Conservation (phyloP, 2,329 filamentous ascomycete genomes). For the Xylariaceae sp. region DNA sequence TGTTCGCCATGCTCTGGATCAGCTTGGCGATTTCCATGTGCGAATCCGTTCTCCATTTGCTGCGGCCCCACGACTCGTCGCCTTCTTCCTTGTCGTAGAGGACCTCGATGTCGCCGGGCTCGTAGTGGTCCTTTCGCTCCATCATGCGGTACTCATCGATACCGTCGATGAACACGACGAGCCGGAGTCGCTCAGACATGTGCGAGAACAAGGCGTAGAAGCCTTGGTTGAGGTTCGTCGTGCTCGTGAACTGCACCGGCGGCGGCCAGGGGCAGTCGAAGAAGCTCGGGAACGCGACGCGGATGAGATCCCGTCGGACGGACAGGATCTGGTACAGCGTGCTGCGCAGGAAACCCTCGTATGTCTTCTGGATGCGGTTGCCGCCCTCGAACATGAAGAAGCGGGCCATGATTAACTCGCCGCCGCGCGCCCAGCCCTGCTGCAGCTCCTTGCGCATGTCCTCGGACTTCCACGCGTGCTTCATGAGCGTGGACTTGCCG, state of each 20-base stretch:
- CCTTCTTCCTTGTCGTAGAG: conserved; percentile 28
- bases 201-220: conserved; percentile 31
- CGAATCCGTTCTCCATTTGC: conserved; percentile 31
- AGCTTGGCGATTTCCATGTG: conserved; percentile 28
- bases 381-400: conserved; percentile 42
- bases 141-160: conserved; percentile 33
- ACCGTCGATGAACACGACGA: conserved; percentile 30
- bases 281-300: conserved; percentile 30
- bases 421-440: conserved; percentile 32
- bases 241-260: conserved; percentile 28
- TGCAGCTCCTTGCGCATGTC: conserved; percentile 27
- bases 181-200: conserved; percentile 26
- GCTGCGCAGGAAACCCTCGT: conserved; percentile 37
- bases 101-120: conserved; percentile 27
- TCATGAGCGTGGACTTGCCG: conserved; percentile 46
- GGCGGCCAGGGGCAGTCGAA: conserved; percentile 30
- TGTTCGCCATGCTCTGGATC: conserved; percentile 27
- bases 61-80: conserved; percentile 30
- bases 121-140: conserved; percentile 32
- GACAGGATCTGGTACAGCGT: conserved; percentile 35
- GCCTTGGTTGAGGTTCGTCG: conserved; percentile 29
- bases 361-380: conserved; percentile 36
- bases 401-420: conserved; percentile 29
- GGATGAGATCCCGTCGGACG: conserved; percentile 30
- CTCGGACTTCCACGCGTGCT: conserved; percentile 33